Percentiles rank a stretch among this genome's conserved stretches.
Evolutionary conservation across 148 eudicot species (phyloP).

Genomic region (Chenopodium formosanum): DNA sequence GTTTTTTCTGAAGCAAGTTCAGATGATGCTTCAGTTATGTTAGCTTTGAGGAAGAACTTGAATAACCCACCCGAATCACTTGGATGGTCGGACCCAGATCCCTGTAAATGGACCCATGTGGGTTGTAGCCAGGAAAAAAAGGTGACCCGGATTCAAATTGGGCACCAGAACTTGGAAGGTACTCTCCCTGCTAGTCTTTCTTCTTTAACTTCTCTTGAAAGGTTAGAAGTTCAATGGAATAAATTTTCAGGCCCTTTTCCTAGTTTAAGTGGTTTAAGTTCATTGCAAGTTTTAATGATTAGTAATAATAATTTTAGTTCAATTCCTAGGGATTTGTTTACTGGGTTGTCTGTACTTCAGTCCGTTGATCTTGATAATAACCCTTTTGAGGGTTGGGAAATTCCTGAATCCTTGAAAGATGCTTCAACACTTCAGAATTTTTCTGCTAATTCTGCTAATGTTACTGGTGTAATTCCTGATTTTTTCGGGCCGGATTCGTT

Average conservation of each 20-base stretch:
- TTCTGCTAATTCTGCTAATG: conserved; percentile 76
- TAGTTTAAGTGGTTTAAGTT: conserved; percentile 49
- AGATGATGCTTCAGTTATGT: conserved; percentile 61
- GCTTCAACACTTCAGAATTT: conserved; percentile 71
- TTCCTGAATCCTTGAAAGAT: conserved; percentile 53
- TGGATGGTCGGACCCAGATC: conserved; percentile 80
- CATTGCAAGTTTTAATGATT: conserved; percentile 70
- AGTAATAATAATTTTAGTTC: conserved; percentile 63
- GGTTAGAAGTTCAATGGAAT: conserved; percentile 87
- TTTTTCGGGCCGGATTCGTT: conserved; percentile 73
- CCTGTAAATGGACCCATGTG: conserved; percentile 76
- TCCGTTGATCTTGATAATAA: conserved; percentile 77
- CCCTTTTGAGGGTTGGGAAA: conserved; percentile 67
- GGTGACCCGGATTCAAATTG: conserved; percentile 89
- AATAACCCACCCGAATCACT: conserved; percentile 50
- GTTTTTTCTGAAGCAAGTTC: conserved; percentile 32
- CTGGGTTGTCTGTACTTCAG: conserved; percentile 62
- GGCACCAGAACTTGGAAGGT: conserved; percentile 77
- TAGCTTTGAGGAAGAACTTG: conserved; percentile 53
- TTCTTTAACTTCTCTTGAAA: conserved; percentile 49
- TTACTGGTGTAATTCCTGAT: conserved; percentile 60
- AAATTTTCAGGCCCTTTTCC: conserved; percentile 76
- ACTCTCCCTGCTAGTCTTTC: conserved; percentile 59
- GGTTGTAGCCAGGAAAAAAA: conserved; percentile 51
- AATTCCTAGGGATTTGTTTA: conserved; percentile 67